Evolutionary conservation across 2,329 filamentous ascomycete genomes (phyloP), one percentile per base, ranked within the genome.

Genomic region (Epichloe typhina): DNA sequence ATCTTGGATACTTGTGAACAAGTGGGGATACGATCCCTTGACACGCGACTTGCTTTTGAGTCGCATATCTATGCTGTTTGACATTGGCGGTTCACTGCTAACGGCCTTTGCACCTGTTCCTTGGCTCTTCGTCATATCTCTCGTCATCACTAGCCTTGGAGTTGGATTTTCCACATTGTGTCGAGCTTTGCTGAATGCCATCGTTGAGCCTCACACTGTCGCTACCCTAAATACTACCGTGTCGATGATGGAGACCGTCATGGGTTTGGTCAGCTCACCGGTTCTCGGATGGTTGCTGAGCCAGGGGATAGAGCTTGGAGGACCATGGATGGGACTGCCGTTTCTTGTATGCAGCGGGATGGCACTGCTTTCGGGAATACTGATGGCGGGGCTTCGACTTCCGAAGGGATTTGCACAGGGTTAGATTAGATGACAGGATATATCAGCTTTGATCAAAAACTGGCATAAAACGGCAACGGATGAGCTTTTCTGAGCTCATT

Each of bases 171-270:
- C 57, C 0, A 57, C 71, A 0, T 58, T 77, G 1, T 59, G 73
- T 17, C 69, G 77, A 36, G 73, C 71, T 3, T 61, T 80, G 6
- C 59, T 79, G n/a, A 78, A 73, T 43, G 68, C 69, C 9, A 58
- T 80, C 11, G 73, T 81, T 12, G 74, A 77, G 55, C 67, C 71
- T 21, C 70, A 76, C 52, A 72, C 77, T 4, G 66, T 79, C 12
- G 77, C 74, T 21, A 72, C 72, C 0, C 63, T 79, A 23, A 81
- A 79, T 58, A 74, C 72, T 4, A 64, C 75, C 4, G 65, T 81
- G 9, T 68, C 70, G 2, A 66, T 78, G 23, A 58, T 75, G 35
- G 75, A 81, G 53, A 72, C 69, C 8, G 40, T 72, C 11, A 72
- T 76, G n/a, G 56, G 69, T 2, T 69, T 78, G 53, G 46, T 72